Evolutionary conservation across 2,329 filamentous ascomycete species (phyloP).

Genomic region (Didymella segeticola): DNA sequence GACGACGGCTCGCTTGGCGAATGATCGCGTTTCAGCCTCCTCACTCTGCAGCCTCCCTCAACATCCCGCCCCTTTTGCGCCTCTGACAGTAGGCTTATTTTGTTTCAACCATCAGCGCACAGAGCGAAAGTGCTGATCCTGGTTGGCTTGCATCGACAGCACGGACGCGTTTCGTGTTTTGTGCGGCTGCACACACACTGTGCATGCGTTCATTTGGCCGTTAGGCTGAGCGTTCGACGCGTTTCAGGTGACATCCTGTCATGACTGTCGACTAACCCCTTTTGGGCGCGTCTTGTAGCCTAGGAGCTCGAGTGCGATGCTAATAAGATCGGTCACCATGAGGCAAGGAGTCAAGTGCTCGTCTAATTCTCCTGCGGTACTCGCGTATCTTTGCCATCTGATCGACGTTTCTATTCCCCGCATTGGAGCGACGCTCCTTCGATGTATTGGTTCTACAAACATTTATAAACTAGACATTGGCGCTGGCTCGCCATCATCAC

Average conservation of each 20-base stretch:
- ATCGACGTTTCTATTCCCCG: not conserved
- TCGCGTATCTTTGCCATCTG: not conserved
- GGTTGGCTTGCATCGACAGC: no score
- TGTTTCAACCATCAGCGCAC: no score
- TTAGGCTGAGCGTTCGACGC: constrained; percentile 4
- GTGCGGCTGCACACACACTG: not conserved
- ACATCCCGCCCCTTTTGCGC: not conserved
- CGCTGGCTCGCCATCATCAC: constrained; percentile 9
- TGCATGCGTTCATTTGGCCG: not conserved
- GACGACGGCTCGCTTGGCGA: constrained; percentile 14
- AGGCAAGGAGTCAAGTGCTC: constrained; percentile 9
- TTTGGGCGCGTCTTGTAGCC: constrained; percentile 7
- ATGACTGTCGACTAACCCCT: not conserved
- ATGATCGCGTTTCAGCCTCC: constrained; percentile 22
- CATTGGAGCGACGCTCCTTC: not conserved
- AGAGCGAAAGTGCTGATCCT: no score
- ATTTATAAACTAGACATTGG: constrained; percentile 1
- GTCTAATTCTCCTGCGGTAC: constrained; percentile 3
- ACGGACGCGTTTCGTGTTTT: no score
- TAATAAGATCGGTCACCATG: constrained; percentile 11
- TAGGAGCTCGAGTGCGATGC: not conserved
- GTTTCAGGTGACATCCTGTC: constrained; percentile 16
- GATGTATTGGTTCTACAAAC: not conserved
- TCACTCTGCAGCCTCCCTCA: constrained; percentile 4
- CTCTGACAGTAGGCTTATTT: no score